Evolutionary conservation across 2,329 filamentous ascomycete genomes (phyloP).

Genomic region (Trichoderma sp.): DNA sequence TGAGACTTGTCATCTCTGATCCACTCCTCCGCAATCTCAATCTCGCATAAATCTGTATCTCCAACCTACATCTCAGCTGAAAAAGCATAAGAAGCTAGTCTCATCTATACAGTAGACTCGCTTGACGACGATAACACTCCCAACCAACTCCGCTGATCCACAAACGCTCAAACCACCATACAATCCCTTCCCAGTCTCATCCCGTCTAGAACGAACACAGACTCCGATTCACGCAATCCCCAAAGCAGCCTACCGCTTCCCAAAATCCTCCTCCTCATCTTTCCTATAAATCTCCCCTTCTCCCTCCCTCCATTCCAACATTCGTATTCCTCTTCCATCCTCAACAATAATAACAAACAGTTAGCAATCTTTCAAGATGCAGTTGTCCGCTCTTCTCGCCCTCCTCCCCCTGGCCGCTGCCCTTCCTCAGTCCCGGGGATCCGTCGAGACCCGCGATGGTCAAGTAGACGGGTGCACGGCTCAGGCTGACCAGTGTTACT

Average conservation of each 20-base stretch:
- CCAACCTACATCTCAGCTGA: not conserved
- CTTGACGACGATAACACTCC: not conserved
- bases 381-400: not conserved
- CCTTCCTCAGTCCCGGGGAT: not conserved
- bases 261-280: not conserved
- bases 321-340: not conserved
- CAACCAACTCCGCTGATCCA: not conserved
- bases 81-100: not conserved
- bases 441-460: too few relatives aligned
- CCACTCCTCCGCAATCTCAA: not conserved
- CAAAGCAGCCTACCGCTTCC: not conserved
- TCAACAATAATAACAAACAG: not conserved
- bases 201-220: not conserved
- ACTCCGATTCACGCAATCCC: not conserved
- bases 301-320: not conserved
- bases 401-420: slow-evolving; percentile 1
- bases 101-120: not conserved
- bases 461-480: too few relatives aligned
- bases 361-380: not conserved
- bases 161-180: slow-evolving; percentile 6
- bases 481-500: too few relatives aligned
- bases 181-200: not conserved
- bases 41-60: not conserved
- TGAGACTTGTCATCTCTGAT: not conserved
- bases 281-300: not conserved